A percentile compares a stretch with the other conserved stretches of the same genome.
phyloP scores from a whole-genome alignment of 352 stramenopile species.

The Globisporangium irregulare region DNA sequence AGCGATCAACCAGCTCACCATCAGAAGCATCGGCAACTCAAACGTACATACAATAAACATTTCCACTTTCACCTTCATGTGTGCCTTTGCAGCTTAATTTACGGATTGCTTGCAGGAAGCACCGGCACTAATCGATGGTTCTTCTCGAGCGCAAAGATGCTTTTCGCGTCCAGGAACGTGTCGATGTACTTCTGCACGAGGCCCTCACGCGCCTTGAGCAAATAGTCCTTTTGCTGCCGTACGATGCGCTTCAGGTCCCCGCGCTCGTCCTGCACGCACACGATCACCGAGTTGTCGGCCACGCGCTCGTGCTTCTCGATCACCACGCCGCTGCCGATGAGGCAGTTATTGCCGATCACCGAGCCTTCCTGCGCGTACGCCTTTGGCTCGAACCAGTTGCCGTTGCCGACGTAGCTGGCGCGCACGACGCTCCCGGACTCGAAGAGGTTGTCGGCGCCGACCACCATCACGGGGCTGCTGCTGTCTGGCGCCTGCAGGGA shows the following conservation, averaged over 20 bases:
- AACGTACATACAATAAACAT: too few relatives aligned
- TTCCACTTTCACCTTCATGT: too few relatives aligned
- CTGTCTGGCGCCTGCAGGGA: slow-evolving; percentile 10
- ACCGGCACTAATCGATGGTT: slow-evolving; percentile 65
- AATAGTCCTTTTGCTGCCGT: slow-evolving; percentile 64
- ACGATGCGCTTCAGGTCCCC: slow-evolving; percentile 37
- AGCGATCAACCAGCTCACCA: too few relatives aligned
- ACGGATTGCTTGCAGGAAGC: not conserved
- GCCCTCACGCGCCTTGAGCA: slow-evolving; percentile 43
- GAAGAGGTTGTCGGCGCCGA: slow-evolving; percentile 76
- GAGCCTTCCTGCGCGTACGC: slow-evolving; percentile 41
- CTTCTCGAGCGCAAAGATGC: slow-evolving; percentile 69
- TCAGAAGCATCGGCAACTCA: too few relatives aligned
- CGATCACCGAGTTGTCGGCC: slow-evolving; percentile 71
- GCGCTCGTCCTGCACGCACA: slow-evolving; percentile 42
- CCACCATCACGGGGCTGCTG: slow-evolving; percentile 30
- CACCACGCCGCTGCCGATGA: slow-evolving; percentile 80
- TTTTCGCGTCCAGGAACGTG: slow-evolving; percentile 72
- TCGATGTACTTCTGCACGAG: slow-evolving; percentile 75
- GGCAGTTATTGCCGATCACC: slow-evolving; percentile 73
- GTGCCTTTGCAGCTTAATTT: not conserved
- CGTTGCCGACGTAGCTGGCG: slow-evolving; percentile 47
- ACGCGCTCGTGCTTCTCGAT: slow-evolving; percentile 58
- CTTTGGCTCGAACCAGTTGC: slow-evolving; percentile 83
- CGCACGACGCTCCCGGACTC: slow-evolving; percentile 72